Conservation (phyloP, 225 moss, liverwort and hornwort species). For the Physcomitrium patens region DNA sequence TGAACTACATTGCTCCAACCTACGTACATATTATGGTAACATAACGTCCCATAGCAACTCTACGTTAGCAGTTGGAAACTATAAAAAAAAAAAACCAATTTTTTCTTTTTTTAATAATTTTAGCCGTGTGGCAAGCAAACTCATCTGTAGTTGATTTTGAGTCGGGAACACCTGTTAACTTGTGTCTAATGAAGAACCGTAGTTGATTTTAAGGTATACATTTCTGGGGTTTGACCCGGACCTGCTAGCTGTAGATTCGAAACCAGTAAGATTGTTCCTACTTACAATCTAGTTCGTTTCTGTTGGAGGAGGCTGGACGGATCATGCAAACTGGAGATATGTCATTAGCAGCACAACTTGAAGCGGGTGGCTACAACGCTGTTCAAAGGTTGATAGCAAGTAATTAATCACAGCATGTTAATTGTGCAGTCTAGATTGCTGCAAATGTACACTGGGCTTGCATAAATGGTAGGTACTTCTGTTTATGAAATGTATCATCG, state of each 20-base stretch:
- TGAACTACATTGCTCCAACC: slow-evolving; percentile 87
- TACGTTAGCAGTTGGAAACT: background rate
- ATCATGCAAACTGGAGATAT: slow-evolving; percentile 90
- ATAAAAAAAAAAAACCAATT: too few relatives aligned
- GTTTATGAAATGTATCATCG: slow-evolving; percentile 9
- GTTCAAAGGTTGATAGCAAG: slow-evolving; percentile 42
- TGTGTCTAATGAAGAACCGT: background rate
- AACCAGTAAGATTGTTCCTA: slow-evolving; percentile 4
- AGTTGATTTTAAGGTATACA: background rate
- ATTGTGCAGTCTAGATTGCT: slow-evolving; percentile 32
- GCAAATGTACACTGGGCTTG: slow-evolving; percentile 27
- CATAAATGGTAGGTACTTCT: slow-evolving; percentile 17
- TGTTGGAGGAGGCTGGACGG: slow-evolving; percentile 77
- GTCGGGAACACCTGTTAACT: background rate
- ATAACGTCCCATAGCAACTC: slow-evolving; percentile 4
- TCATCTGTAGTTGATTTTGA: background rate
- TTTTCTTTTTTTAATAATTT: background rate
- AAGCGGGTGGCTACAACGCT: slow-evolving; percentile 89
- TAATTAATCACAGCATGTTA: slow-evolving; percentile 26
- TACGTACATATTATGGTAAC: slow-evolving; percentile 96
- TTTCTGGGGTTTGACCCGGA: background rate
- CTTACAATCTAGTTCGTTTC: slow-evolving; percentile 28
- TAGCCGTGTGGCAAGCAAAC: background rate
- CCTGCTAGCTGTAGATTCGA: background rate
- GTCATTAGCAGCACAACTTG: slow-evolving; percentile 84